These are phyloP conservation scores for Ogataea hybrid DNA, from an alignment of 1,139 yeast species.

Conservation along the genomic window DNA sequence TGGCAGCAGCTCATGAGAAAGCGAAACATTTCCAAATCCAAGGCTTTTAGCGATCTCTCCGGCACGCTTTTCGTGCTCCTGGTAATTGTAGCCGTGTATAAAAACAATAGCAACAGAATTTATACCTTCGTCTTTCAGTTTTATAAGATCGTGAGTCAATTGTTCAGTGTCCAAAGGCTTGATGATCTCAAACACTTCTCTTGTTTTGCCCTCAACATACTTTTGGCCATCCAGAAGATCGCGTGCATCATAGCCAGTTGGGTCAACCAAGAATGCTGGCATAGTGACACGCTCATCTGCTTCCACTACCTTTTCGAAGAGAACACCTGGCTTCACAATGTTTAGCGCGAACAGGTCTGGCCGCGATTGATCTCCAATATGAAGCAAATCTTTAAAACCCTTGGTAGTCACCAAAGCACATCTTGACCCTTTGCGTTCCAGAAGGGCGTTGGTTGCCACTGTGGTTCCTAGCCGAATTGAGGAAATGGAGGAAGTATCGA, in stretches of 20 bases:
- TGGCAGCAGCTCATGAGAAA: conserved; percentile 35
- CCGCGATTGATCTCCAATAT: conserved; percentile 72
- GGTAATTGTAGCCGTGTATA: conserved; percentile 35
- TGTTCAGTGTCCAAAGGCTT: conserved; percentile 43
- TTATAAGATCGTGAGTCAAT: conserved; percentile 38
- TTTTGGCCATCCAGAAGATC: conserved; percentile 14
- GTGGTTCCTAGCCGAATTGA: conserved; percentile 78
- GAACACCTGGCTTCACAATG: conserved; percentile 52
- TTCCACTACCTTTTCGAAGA: conserved; percentile 55
- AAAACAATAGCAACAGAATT: conserved; percentile 31
- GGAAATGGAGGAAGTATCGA: conserved; percentile 45
- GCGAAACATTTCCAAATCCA: conserved; percentile 32
- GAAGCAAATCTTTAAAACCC: conserved; percentile 61
- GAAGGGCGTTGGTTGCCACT: conserved; percentile 69
- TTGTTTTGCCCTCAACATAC: conserved; percentile 51
- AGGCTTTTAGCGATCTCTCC: conserved; percentile 31
- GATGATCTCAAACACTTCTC: conserved; percentile 57
- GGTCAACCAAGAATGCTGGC: conserved; percentile 32
- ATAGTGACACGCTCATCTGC: conserved; percentile 34
- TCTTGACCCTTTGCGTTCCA: conserved; percentile 64
- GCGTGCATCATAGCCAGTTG: conserved; percentile 9
- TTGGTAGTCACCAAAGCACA: conserved; percentile 64
- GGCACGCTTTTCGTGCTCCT: conserved; percentile 32
- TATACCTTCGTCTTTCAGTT: conserved; percentile 51
- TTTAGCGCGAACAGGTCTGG: conserved; percentile 66